Conservation (phyloP, 192 early-diverging fungal genomes). For the Gryganskiella cystojenkinii region DNA sequence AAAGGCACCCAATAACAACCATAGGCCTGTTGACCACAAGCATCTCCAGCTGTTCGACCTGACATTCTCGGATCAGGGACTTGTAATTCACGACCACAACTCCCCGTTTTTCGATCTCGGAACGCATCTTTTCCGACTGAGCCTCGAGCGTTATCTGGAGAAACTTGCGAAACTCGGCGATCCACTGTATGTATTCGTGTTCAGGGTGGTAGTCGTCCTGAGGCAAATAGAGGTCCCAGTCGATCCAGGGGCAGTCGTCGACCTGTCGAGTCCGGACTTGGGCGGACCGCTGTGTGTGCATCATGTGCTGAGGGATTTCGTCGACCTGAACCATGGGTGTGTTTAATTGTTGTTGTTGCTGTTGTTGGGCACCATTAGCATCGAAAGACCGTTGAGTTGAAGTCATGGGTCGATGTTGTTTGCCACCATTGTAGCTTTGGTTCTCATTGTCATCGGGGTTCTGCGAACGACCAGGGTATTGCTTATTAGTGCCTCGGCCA, state of each 20-base stretch:
- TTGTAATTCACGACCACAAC: constrained; percentile 33
- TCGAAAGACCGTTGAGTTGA: background rate
- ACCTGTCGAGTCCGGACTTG: background rate
- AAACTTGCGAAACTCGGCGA: constrained; percentile 25
- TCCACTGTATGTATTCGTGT: constrained; percentile 36
- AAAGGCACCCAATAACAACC: constrained; percentile 21
- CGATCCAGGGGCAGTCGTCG: constrained; percentile 28
- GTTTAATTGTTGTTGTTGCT: constrained; percentile 7
- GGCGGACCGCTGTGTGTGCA: constrained; percentile 4
- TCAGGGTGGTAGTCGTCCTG: constrained; percentile 29
- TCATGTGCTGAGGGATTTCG: constrained; percentile 25
- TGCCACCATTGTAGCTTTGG: constrained; percentile 9
- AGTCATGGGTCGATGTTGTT: constrained; percentile 24
- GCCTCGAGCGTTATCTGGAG: constrained; percentile 9
- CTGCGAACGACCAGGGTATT: constrained; percentile 41
- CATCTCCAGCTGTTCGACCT: constrained; percentile 12
- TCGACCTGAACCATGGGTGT: constrained; percentile 31
- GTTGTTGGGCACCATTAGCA: background rate
- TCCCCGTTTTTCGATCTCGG: constrained; percentile 4
- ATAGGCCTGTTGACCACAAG: constrained; percentile 17
- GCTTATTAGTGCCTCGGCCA: constrained; percentile 25
- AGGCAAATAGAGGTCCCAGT: constrained; percentile 43
- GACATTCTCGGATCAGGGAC: constrained; percentile 14
- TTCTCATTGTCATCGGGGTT: constrained; percentile 16
- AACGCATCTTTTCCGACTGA: constrained; percentile 4